Base-by-base conservation (phyloP, 495 filamentous ascomycete species). In the Aeminium ludgeri region DNA sequence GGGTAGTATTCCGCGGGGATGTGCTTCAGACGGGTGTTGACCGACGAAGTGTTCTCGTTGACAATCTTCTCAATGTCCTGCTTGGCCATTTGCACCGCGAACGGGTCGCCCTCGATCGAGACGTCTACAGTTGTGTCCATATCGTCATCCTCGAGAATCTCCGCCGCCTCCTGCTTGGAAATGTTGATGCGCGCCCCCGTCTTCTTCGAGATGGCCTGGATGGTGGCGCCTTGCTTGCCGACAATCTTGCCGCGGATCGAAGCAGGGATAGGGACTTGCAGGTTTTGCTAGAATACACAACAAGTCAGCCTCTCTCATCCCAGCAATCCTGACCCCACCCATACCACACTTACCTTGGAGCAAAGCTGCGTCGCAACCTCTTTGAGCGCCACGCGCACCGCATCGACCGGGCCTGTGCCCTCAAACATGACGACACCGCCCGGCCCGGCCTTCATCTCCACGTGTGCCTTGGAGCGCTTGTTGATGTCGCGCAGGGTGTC, bases 1-100 rank as follows among this genome's bases (percentile, higher is more conserved):
- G 87, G 91, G 61, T 85, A 99, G 57, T 82, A 91, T 55, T 94
- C 84, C 15, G 86, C 76, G 2, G 86, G 87, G 43, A 95, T 78
- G 12, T 78, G 70, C 57, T 75, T 78, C 45, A 97, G 57, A 28
- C 75, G 74, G 23, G 82, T 59, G 59, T 68, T 87, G 54, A 87
- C 76, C 50, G 74, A 84, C 13, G 84, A 78, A 13, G 78, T 76
- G 19, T 81, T 78, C 59, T 94, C 86, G 50, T 78, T 79, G 17
- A 82, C 82, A 54, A 95, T 94, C 39, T 70, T 70, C 50, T 78
- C 69, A 43, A 99, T 85, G 40, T 78, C 75, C n/a, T 75, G 72
- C 34, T 74, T 70, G 30, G 91, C 89, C 59, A 85, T 69, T 40
- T 77, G 76, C 15, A 78, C 81, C 34, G 86, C 76, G 31, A 89